phyloP scores from a whole-genome alignment of 257 asterid species.

The Nicotiana obtusifolia region DNA sequence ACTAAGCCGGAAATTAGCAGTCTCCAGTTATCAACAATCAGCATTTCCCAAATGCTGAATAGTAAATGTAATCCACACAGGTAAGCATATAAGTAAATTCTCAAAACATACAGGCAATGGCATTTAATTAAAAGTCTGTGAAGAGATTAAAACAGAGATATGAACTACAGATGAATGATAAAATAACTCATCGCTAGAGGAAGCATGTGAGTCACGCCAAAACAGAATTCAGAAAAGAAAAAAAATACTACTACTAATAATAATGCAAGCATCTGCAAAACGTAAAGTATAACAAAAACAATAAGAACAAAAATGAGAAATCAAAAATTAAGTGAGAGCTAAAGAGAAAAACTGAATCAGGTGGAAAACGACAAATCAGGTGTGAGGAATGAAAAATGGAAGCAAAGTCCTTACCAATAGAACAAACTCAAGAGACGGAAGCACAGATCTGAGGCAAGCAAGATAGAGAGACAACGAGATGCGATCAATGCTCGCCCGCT shows the following conservation, averaged over 20 bases:
- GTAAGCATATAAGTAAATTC: not conserved
- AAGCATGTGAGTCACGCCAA: not conserved
- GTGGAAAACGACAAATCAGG: not conserved
- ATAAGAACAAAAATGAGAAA: not conserved
- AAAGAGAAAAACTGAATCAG: not conserved
- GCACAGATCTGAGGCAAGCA: constrained; percentile 8
- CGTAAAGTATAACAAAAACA: not conserved
- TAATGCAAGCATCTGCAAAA: not conserved
- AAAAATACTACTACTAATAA: not conserved
- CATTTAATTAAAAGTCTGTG: not conserved
- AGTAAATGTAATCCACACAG: not conserved
- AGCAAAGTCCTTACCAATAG: not conserved
- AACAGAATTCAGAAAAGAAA: not conserved
- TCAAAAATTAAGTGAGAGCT: not conserved
- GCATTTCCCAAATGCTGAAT: not conserved
- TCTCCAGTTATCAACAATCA: not conserved
- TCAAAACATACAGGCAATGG: not conserved
- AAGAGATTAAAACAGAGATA: not conserved
- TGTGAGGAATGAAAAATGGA: not conserved
- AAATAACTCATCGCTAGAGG: not conserved
- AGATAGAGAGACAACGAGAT: not conserved
- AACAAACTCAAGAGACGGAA: not conserved
- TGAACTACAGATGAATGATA: not conserved
- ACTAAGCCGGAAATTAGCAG: not conserved
- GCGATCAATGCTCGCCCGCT: constrained; percentile 1